A percentile compares a stretch with the other conserved stretches of the same genome.
These are phyloP conservation scores for Madurella mycetomatis DNA, from an alignment of 2,329 filamentous ascomycete species.

Conservation along the genomic window DNA sequence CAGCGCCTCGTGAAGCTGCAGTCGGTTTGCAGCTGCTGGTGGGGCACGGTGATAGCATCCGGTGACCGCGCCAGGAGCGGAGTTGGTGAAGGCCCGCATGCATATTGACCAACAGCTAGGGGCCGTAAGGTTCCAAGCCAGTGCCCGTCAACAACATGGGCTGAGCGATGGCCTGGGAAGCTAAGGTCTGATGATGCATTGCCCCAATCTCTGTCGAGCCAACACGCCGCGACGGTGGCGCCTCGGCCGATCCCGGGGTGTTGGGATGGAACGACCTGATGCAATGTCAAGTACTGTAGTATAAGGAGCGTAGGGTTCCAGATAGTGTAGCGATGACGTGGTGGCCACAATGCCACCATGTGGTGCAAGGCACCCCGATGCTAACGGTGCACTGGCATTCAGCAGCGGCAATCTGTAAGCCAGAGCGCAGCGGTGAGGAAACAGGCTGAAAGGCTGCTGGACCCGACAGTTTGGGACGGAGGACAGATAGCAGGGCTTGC, in stretches of 20 bases:
- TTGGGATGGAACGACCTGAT: no score
- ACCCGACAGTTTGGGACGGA: constrained; percentile 24
- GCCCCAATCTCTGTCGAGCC: no score
- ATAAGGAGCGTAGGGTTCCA: no score
- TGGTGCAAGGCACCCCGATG: neutral
- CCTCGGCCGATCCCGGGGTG: no score
- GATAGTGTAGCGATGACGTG: no score
- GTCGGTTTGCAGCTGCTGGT: neutral
- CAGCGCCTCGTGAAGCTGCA: neutral
- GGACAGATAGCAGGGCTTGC: constrained; percentile 1
- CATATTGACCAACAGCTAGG: neutral
- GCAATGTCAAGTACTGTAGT: no score
- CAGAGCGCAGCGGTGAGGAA: constrained; percentile 3
- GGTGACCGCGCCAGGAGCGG: neutral
- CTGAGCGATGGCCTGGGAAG: neutral
- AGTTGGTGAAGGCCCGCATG: neutral
- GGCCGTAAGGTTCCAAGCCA: neutral
- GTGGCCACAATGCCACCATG: no score
- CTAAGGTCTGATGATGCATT: no score
- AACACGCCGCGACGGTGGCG: no score
- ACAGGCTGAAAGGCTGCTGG: constrained; percentile 9
- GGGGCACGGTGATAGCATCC: constrained; percentile 4
- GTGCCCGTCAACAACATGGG: neutral
- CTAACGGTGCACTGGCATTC: neutral
- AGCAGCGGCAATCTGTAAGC: neutral